Percentiles rank a stretch among this genome's conserved stretches.
phyloP scores from a whole-genome alignment of 768 basidiomycete genomes.

The Auricularia sp. region DNA sequence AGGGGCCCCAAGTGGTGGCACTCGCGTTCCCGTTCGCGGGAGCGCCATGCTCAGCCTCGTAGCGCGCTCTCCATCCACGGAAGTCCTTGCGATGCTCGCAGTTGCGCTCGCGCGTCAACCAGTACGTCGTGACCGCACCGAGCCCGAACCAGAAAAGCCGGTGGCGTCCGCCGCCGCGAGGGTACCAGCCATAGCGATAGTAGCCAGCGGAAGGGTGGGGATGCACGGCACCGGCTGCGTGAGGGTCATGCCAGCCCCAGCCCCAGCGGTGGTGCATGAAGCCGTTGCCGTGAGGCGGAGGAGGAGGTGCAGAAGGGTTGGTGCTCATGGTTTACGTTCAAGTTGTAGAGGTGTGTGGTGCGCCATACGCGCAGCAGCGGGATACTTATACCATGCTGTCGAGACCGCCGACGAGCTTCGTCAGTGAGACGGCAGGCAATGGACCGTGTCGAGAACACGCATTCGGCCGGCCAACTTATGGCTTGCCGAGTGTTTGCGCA shows the following conservation, averaged over 20 bases:
- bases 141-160: background rate
- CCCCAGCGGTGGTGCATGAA: background rate
- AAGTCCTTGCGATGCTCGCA: background rate
- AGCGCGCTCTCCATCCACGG: background rate
- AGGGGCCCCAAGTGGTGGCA: background rate
- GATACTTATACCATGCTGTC: too few species aligned
- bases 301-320: too few species aligned
- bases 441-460: background rate
- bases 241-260: background rate
- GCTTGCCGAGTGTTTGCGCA: background rate
- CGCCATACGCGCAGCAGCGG: too few species aligned
- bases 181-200: background rate
- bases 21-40: background rate
- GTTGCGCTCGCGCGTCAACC: background rate
- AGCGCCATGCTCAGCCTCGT: background rate
- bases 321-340: too few species aligned
- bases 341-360: too few species aligned
- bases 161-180: background rate
- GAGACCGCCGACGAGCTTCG: background rate
- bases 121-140: background rate
- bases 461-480: background rate
- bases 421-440: background rate
- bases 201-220: background rate
- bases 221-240: background rate
- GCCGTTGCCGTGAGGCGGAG: background rate